These are phyloP conservation scores for Verticillium albo-atrum DNA, from an alignment of 2,329 filamentous ascomycete genomes.

Conservation along the genomic window DNA sequence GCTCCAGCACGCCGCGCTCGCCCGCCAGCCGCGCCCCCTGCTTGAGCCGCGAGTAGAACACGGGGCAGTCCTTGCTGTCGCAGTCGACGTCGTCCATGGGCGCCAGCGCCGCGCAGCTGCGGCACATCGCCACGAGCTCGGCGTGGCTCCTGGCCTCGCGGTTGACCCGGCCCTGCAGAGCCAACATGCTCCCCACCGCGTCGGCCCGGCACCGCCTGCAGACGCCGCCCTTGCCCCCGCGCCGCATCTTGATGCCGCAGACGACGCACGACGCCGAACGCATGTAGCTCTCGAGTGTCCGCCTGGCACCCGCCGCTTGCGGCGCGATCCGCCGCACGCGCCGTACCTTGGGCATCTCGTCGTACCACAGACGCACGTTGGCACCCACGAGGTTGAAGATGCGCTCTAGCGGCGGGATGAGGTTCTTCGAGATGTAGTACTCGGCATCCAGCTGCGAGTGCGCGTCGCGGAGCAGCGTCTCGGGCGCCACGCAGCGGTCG, in stretches of 20 bases:
- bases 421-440: conserved; percentile 94
- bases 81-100: conserved; percentile 77
- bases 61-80: conserved; percentile 87
- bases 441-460: conserved; percentile 83
- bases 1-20: conserved; percentile 28
- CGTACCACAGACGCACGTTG: conserved; percentile 86
- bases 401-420: conserved; percentile 90
- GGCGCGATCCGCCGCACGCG: conserved; percentile 61
- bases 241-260: conserved; percentile 55
- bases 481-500: conserved; percentile 86
- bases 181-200: conserved; percentile 56
- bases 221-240: conserved; percentile 31
- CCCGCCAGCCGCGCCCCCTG: conserved; percentile 45
- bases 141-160: conserved; percentile 58
- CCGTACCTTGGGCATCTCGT: conserved; percentile 92
- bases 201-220: conserved; percentile 54
- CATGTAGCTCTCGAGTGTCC: conserved; percentile 92
- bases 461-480: conserved; percentile 71
- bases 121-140: conserved; percentile 69
- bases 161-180: conserved; percentile 58
- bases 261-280: conserved; percentile 72
- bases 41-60: conserved; percentile 77
- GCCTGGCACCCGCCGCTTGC: conserved; percentile 19
- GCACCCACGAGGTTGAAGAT: conserved; percentile 96
- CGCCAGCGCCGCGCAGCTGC: conserved; percentile 70